Evolutionary conservation across 805 yeast species (phyloP).

Genomic region (Sugiyamaella qingdaonensis): DNA sequence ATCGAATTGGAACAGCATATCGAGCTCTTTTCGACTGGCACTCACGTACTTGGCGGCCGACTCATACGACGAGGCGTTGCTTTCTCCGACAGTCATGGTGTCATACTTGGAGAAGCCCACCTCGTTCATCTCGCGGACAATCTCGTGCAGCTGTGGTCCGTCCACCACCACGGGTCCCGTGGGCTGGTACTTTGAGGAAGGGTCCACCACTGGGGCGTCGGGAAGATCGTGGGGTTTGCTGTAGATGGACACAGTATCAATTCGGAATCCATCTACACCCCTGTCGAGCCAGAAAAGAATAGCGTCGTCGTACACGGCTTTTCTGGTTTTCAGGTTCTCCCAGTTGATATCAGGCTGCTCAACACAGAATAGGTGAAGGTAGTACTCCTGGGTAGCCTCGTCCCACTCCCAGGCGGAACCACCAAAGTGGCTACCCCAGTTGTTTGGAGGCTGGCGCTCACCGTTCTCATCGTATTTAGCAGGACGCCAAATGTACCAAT

Average conservation of each 20-base stretch:
- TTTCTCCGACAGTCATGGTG: slow-evolving; percentile 57
- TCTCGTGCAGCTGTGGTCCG: slow-evolving; percentile 58
- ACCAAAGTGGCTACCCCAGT: slow-evolving; percentile 52
- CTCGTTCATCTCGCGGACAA: slow-evolving; percentile 48
- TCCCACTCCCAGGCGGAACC: slow-evolving; percentile 61
- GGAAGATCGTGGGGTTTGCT: slow-evolving; percentile 44
- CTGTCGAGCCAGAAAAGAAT: slow-evolving; percentile 51
- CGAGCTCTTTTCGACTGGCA: slow-evolving; percentile 32
- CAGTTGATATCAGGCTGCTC: slow-evolving; percentile 62
- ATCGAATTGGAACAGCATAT: slow-evolving; percentile 38
- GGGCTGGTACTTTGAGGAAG: slow-evolving; percentile 41
- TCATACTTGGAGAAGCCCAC: slow-evolving; percentile 44
- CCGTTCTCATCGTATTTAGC: slow-evolving; percentile 44
- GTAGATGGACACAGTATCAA: slow-evolving; percentile 52
- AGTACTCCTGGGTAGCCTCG: slow-evolving; percentile 51
- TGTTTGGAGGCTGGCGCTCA: slow-evolving; percentile 51
- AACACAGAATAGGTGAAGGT: slow-evolving; percentile 48
- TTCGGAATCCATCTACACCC: slow-evolving; percentile 58
- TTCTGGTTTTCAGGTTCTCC: slow-evolving; percentile 44
- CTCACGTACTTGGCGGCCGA: slow-evolving; percentile 29
- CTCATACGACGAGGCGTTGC: slow-evolving; percentile 37
- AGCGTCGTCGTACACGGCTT: slow-evolving; percentile 44
- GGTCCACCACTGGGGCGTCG: slow-evolving; percentile 47
- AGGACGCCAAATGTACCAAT: slow-evolving; percentile 59
- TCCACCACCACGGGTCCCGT: slow-evolving; percentile 34